Base-by-base conservation (phyloP, 2,329 filamentous ascomycete genomes). In the Colletotrichum zoysiae region DNA sequence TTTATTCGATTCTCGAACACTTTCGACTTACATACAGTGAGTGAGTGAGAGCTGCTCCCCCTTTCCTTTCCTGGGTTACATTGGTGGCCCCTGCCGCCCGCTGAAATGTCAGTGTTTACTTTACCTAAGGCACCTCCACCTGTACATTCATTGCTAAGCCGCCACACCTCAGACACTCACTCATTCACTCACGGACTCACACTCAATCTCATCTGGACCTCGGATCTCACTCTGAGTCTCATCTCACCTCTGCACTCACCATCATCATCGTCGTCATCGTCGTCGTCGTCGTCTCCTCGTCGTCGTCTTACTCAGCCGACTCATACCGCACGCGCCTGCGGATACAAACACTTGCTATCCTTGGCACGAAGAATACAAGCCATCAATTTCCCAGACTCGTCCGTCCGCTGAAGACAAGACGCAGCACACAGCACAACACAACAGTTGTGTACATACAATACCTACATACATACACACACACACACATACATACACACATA, bases 1-100 rank as follows among this genome's bases (percentile, higher is more conserved):
- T 64, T 71, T 64, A 69, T 69, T 71, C 69, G 59, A 44, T 64
- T 60, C 64, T 71, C 69, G 59, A 44, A 8, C 20, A 18, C 16
- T 1, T 16, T 42, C 40, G 38, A 14, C 12, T 12, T 40, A 11
- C 3, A 6, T 6, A 20, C 33, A 26, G 44, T 23, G 33, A 62
- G n/a, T 23, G 14, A 40, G 38, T 14, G 38, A 14, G 38, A 5
- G 38, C 38, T 40, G 2, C 38, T 40, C 14, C 40, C 64, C 64
- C 68, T 56, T 57, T 57, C 58, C 50, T 33, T 42, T 23, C 48
- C 5, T 3, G 14, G 12, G 44, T 61, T 67, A 42, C 64, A 61
- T 57, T 53, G 35, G 26, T 53, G 51, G 51, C 67, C 67, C 62
- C 62, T 69, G 66, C 48, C 46, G 30, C 30, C 30, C 4, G 26